Conservation (phyloP, 495 filamentous ascomycete genomes). For the Penicillium cataractarum region DNA sequence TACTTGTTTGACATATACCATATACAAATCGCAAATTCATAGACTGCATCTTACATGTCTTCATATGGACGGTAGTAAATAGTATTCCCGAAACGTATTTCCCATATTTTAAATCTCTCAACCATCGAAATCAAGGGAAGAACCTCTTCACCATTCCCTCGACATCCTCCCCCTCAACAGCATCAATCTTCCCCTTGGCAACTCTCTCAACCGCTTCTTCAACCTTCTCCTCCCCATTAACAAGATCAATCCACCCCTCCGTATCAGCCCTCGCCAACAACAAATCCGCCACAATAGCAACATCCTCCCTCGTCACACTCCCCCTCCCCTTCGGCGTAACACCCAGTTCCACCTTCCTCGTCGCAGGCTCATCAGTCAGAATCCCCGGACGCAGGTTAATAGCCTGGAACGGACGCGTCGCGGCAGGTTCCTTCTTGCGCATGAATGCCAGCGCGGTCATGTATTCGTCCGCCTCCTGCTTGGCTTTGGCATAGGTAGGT, state of each 20-base stretch:
- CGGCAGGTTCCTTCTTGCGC: conserved; percentile 46
- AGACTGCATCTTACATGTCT: neutral
- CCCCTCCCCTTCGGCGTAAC: conserved; percentile 57
- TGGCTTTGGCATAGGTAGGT: conserved; percentile 71
- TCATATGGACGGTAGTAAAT: neutral
- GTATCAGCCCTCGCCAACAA: conserved; percentile 64
- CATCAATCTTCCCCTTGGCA: conserved; percentile 63
- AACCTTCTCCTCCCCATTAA: conserved; percentile 61
- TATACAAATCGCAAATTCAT: neutral
- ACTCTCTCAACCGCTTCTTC: conserved; percentile 67
- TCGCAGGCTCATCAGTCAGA: conserved; percentile 61
- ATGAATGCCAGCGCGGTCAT: conserved; percentile 60
- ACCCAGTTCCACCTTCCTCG: conserved; percentile 66
- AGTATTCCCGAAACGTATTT: neutral
- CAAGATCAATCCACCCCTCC: conserved; percentile 63
- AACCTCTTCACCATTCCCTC: conserved; percentile 52
- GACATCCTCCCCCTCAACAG: conserved; percentile 67
- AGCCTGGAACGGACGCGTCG: conserved; percentile 54
- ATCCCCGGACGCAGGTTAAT: conserved; percentile 71
- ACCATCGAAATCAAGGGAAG: conserved; percentile 29
- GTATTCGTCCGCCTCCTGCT: conserved; percentile 74
- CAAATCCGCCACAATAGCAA: conserved; percentile 67
- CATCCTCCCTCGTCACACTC: conserved; percentile 64
- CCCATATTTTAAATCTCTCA: neutral
- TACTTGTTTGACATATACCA: conserved; percentile 4